A percentile compares a stretch with the other conserved stretches of the same genome.
Evolutionary conservation across 768 basidiomycete genomes (phyloP).

Genomic region (Suillus americanus): DNA sequence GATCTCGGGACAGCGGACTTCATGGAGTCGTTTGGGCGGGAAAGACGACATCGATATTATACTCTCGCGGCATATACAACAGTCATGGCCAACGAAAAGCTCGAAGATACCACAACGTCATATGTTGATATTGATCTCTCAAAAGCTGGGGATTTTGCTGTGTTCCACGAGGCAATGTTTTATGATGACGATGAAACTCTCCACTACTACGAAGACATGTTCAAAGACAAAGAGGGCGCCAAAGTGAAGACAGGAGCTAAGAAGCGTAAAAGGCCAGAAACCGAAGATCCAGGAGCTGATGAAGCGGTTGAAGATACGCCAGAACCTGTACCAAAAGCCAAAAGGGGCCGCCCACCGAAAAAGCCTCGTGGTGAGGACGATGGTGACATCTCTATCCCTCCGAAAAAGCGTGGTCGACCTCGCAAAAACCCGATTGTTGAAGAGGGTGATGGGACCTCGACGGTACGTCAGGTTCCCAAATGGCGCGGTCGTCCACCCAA

Average conservation of each 20-base stretch:
- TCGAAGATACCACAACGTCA: conserved; percentile 50
- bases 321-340: conserved; percentile 31
- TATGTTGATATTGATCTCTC: conserved; percentile 48
- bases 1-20: conserved; percentile 70
- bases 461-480: conserved; percentile 15
- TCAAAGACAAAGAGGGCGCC: conserved; percentile 34
- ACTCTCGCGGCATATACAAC: conserved; percentile 66
- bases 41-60: conserved; percentile 85
- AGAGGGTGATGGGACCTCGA: conserved; percentile 1
- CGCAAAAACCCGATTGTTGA: conserved; percentile 22
- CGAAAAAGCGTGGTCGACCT: conserved; percentile 38
- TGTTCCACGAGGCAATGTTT: conserved; percentile 48
- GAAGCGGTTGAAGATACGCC: conserved; percentile 16
- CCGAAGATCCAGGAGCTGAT: conserved; percentile 25
- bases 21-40: conserved; percentile 82
- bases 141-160: conserved; percentile 54
- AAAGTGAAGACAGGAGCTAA: conserved; percentile 11
- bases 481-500: conserved; percentile 42
- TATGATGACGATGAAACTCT: conserved; percentile 48
- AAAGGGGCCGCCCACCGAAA: conserved; percentile 54
- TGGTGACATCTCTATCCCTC: conserved; percentile 12
- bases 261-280: conserved; percentile 31
- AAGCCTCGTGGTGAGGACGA: conserved; percentile 16
- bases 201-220: conserved; percentile 47
- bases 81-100: conserved; percentile 62